Evolutionary conservation across 2,329 filamentous ascomycete species (phyloP), one percentile per base, ranked within the genome.

Genomic region (Daldinia sp.): DNA sequence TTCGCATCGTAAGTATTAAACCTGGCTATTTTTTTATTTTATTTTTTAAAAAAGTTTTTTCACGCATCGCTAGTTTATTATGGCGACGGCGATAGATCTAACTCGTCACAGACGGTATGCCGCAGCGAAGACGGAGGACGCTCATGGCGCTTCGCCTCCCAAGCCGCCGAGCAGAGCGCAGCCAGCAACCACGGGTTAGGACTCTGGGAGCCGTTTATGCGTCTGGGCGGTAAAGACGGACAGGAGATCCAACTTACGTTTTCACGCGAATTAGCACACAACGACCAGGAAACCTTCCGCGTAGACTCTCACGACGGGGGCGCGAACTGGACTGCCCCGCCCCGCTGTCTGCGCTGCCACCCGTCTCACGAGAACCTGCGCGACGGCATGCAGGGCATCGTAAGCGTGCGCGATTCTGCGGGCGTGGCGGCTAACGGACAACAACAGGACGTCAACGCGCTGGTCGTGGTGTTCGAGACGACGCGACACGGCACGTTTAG

Each of bases 191-290:
- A 70, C 0, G 80, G 82, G 56, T 79, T 75, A 55, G 81, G 81
- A 0, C 71, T 83, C 15, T 83, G 81, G 82, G 82, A 83, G 68
- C 82, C 82, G 0, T 83, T 83, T 60, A 80, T 83, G 77, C 75
- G 80, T 1, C 61, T 79, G 11, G 75, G 76, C 11, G 66, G 68
- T 9, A 61, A 63, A 1, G 75, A 76, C 30, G 48, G 43, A 5
- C 35, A 13, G 4, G 78, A 79, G 61, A 72, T 82, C 1, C 79
- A 82, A 63, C 70, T 82, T 62, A 80, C 76, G 11, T 83, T 78
- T 66, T 82, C 80, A 21, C 76, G 79, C 58, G 81, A 83, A 70
- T 78, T 79, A 30, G 79, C 79, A 3, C 72, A 64, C 11, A 74
- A 80, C 59, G 78, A 83, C 63, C 81, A 83, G 71, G 79, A 82